phyloP scores from a whole-genome alignment of 176 grass and related monocot species.

The Carex myosuroides region DNA sequence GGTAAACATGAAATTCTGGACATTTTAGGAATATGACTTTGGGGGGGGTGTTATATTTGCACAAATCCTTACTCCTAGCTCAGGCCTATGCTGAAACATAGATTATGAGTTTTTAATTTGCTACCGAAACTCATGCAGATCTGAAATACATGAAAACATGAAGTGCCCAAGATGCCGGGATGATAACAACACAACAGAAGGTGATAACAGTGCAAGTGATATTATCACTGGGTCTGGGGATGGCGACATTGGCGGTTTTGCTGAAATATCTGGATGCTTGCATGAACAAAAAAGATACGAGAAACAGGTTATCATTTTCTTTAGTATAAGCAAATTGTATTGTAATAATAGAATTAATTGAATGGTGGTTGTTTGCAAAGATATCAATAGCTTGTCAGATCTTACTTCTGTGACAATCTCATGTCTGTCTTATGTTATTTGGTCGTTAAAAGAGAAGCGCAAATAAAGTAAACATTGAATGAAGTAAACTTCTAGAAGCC shows the following conservation, averaged over 20 bases:
- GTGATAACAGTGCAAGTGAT: slow-evolving; percentile 22
- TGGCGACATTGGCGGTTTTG: slow-evolving; percentile 84
- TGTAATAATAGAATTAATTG: background rate
- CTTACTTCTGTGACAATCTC: background rate
- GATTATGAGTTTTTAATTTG: slow-evolving; percentile 1
- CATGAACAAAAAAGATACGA: slow-evolving; percentile 61
- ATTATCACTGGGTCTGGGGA: slow-evolving; percentile 17
- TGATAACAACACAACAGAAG: slow-evolving; percentile 15
- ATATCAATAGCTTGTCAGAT: background rate
- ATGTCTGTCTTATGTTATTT: background rate
- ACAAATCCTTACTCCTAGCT: background rate
- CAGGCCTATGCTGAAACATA: background rate
- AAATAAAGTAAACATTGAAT: background rate
- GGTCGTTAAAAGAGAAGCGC: background rate
- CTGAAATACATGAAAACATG: slow-evolving; percentile 98
- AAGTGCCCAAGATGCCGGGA: slow-evolving; percentile 67
- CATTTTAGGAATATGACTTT: background rate
- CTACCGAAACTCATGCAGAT: slow-evolving; percentile 32
- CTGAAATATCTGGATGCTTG: slow-evolving; percentile 68
- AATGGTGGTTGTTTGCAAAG: background rate
- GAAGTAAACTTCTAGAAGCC: background rate
- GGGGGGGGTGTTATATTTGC: background rate
- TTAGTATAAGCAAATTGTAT: background rate
- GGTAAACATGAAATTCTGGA: background rate
- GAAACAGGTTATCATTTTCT: slow-evolving; percentile 47